Evolutionary conservation across 1,284 basidiomycete species (phyloP), one percentile per base, ranked within the genome.

Genomic region (Coniophora puteana): DNA sequence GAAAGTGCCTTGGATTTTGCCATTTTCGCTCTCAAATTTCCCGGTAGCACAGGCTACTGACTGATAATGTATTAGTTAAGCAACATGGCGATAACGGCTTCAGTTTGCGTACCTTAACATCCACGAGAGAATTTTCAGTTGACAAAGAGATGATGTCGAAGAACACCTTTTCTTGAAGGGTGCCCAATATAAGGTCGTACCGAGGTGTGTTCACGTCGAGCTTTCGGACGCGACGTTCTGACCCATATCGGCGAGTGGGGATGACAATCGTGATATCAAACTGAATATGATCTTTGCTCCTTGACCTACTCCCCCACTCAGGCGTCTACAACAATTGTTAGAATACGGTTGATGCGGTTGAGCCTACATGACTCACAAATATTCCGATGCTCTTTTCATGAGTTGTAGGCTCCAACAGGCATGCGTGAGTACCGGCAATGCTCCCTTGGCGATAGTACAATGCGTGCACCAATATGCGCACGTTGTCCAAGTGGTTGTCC

Each of bases 1-100:
- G 57, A 68, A 73, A n/a, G 55, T 55, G 14, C 76, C 78, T 5
- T 55, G 44, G 44, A 78, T 68, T 10, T 50, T 44, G 17, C 61
- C 63, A 27, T 72, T 67, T 1, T 54, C 28, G 1, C 65, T 61
- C 12, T 46, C 43, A 29, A 76, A 46, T 4, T 24, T 38, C 8
- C 59, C 63, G 8, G 50, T 43, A 2, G 58, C 51, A 0, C 60
- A 62, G 12, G 53, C 42, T 30, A 75, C 41, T 12, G 63, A 63
- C 72, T 74, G 28, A 12, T n/a, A n/a, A n/a, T n/a, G 37, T 3
- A 26, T 2, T 4, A 38, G 40, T 10, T 40, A 46, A 27, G 49
- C 43, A 18, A 3, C 18, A 36, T 8, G 13, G 21, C 36, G 12
- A 3, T n/a, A 23, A 10, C 5, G 21, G 3, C 28, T n/a, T 5